These are phyloP conservation scores for Suillus variegatus DNA, from an alignment of 768 basidiomycete genomes.

Conservation along the genomic window DNA sequence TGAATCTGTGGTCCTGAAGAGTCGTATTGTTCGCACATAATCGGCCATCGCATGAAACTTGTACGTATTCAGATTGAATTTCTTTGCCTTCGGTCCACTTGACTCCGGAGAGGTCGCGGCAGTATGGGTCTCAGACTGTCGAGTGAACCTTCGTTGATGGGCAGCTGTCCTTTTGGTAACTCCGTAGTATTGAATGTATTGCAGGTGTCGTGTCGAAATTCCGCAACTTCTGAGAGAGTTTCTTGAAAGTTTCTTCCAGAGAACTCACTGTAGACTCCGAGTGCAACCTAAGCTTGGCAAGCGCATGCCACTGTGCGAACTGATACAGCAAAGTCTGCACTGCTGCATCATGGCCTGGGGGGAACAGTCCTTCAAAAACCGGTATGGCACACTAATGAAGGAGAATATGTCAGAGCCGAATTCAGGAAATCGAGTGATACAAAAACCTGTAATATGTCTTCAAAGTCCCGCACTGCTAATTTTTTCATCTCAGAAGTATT, in stretches of 20 bases:
- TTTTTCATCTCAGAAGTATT: neutral
- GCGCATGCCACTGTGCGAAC: neutral
- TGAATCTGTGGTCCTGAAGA: too few relatives aligned
- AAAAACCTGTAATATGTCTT: too few relatives aligned
- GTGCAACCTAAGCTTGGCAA: conserved; percentile 19
- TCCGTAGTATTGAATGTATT: conserved; percentile 26
- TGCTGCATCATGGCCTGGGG: conserved; percentile 20
- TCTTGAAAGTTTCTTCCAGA: conserved; percentile 17
- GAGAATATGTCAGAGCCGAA: neutral
- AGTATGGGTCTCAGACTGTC: conserved; percentile 9
- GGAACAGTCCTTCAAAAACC: conserved; percentile 38
- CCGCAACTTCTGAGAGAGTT: conserved; percentile 25
- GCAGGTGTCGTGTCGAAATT: conserved; percentile 32
- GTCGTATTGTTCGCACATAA: too few relatives aligned
- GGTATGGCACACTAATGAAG: conserved; percentile 34
- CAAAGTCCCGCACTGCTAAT: too few relatives aligned
- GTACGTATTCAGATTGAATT: too few relatives aligned
- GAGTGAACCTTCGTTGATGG: conserved; percentile 17
- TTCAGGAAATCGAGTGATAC: too few relatives aligned
- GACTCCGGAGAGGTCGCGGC: conserved; percentile 12
- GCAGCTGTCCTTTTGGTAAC: conserved; percentile 26
- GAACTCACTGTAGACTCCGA: conserved; percentile 19
- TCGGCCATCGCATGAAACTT: too few relatives aligned
- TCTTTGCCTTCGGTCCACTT: too few relatives aligned
- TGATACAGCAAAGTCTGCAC: conserved; percentile 30